These are phyloP conservation scores for Solanum chacoense DNA, from an alignment of 305 asterid genomes.

Conservation along the genomic window DNA sequence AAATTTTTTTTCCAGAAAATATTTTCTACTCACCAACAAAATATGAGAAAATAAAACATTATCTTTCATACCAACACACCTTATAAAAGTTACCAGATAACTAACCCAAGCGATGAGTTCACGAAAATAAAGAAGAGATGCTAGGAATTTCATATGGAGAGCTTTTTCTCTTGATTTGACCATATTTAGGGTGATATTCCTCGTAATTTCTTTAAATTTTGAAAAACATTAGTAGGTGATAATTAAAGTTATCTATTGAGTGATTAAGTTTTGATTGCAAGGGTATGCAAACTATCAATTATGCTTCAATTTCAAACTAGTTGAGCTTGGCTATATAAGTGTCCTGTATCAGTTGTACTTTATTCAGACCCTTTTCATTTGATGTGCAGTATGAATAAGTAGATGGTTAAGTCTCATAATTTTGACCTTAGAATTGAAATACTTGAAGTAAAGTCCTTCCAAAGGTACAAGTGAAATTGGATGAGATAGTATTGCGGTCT, in stretches of 20 bases:
- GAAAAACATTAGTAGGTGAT: neutral
- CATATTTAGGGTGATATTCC: neutral
- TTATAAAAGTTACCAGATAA: too few relatives aligned
- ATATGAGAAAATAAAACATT: too few relatives aligned
- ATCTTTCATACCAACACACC: too few relatives aligned
- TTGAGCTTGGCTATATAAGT: neutral
- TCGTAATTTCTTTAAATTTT: neutral
- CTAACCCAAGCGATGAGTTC: too few relatives aligned
- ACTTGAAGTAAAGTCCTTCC: neutral
- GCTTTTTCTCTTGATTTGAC: constrained; percentile 34
- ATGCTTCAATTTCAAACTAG: neutral
- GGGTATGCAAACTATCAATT: neutral
- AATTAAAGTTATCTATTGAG: neutral
- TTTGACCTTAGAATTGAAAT: neutral
- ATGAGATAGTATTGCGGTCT: neutral
- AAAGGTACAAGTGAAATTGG: neutral
- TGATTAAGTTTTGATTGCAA: neutral
- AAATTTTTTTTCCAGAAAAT: too few relatives aligned
- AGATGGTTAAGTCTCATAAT: neutral
- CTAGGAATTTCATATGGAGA: constrained; percentile 84
- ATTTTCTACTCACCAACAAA: too few relatives aligned
- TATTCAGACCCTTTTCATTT: neutral
- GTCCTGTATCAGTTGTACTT: neutral
- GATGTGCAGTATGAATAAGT: neutral
- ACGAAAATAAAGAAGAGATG: constrained; percentile 25